A percentile compares a stretch with the other conserved stretches of the same genome.
phyloP scores from a whole-genome alignment of 352 stramenopile genomes.

The Pythium insidiosum region DNA sequence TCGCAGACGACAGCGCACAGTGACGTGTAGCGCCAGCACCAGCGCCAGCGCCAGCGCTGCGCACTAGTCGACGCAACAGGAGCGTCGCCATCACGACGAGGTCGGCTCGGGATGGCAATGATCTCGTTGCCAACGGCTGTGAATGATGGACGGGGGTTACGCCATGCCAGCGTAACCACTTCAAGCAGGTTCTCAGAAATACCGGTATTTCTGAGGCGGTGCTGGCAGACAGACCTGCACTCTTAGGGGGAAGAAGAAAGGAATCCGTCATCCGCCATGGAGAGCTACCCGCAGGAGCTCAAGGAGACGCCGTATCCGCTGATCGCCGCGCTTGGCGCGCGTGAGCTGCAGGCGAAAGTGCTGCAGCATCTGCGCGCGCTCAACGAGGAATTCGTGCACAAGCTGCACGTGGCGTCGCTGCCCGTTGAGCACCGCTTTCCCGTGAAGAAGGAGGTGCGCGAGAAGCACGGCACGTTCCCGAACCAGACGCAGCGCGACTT shows the following conservation, averaged over 20 bases:
- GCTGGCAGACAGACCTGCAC: no score
- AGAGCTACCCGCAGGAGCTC: constrained; percentile 76
- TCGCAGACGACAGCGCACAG: not conserved
- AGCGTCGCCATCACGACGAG: not conserved
- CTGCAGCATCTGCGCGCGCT: constrained; percentile 51
- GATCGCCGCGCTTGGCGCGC: constrained; percentile 66
- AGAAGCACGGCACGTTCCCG: constrained; percentile 80
- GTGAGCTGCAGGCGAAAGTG: constrained; percentile 69
- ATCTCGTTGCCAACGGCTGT: no score
- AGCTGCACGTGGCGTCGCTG: constrained; percentile 65
- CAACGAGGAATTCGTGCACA: constrained; percentile 81
- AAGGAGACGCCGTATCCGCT: constrained; percentile 85
- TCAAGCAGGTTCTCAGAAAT: no score
- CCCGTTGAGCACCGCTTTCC: constrained; percentile 73
- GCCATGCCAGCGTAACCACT: no score
- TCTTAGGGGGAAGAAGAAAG: no score
- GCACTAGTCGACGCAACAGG: no score
- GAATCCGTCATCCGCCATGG: no score
- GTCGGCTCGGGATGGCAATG: no score
- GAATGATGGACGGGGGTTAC: no score
- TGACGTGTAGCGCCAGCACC: constrained; percentile 1
- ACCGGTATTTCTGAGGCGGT: no score
- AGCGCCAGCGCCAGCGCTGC: not conserved
- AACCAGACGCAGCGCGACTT: constrained; percentile 82
- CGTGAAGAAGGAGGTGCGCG: constrained; percentile 73